These are phyloP conservation scores for Nigrograna mackinnonii DNA, from an alignment of 2,329 filamentous ascomycete genomes.

Conservation along the genomic window DNA sequence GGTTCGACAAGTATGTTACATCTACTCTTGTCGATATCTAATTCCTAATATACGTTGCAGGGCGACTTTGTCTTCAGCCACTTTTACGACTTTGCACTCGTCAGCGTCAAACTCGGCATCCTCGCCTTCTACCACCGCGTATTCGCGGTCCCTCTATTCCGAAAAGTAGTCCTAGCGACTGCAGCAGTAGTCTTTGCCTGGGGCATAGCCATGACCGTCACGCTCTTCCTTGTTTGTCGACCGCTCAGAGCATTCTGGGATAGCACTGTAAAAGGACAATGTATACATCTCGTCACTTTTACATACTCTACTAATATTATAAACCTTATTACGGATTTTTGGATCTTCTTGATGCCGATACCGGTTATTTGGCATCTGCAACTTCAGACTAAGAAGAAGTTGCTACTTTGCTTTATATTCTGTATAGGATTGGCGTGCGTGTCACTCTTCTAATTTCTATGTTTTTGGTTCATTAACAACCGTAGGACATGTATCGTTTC, in stretches of 20 bases:
- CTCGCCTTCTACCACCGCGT: constrained; percentile 38
- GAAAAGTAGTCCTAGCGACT: constrained; percentile 30
- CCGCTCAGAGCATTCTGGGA: constrained; percentile 36
- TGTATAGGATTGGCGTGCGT: constrained; percentile 36
- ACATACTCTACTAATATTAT: constrained; percentile 39
- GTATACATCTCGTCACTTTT: constrained; percentile 31
- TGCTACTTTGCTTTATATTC: constrained; percentile 34
- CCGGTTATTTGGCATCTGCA: constrained; percentile 40
- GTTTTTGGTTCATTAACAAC: background rate
- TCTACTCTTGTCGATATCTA: background rate
- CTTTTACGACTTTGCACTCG: constrained; percentile 37
- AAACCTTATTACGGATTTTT: constrained; percentile 35
- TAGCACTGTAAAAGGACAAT: constrained; percentile 24
- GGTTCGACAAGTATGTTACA: constrained; percentile 25
- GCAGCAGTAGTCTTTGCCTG: constrained; percentile 29
- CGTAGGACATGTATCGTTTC: constrained; percentile 35
- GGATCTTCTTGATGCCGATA: constrained; percentile 37
- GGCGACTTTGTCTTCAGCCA: constrained; percentile 40
- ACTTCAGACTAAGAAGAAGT: constrained; percentile 35
- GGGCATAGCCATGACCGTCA: constrained; percentile 36
- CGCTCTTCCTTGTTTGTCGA: constrained; percentile 29
- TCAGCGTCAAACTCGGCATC: constrained; percentile 34
- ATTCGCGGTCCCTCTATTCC: constrained; percentile 32
- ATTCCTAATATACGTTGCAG: constrained; percentile 4
- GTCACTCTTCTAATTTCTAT: constrained; percentile 2